Percentiles rank a stretch among this genome's conserved stretches.
Evolutionary conservation across 140 eudicot species (phyloP).

Genomic region (Anethum foeniculum): DNA sequence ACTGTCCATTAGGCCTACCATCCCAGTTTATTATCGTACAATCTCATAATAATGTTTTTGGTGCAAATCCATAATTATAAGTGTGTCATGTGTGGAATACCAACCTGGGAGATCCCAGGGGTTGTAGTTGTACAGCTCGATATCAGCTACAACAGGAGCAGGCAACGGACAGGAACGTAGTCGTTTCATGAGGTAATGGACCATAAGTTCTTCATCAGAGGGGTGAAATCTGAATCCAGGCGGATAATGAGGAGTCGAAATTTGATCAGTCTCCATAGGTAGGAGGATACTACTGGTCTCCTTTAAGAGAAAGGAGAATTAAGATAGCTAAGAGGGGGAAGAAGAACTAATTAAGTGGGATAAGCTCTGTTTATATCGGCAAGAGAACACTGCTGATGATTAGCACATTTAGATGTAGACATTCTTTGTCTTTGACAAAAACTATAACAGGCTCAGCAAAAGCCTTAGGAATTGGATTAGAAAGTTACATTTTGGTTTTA

Average conservation of each 20-base stretch:
- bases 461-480: constrained; percentile 1
- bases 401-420: background rate
- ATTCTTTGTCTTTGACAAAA: background rate
- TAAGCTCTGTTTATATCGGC: background rate
- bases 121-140: constrained; percentile 49
- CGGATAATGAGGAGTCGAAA: constrained; percentile 28
- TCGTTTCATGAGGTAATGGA: constrained; percentile 39
- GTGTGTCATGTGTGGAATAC: background rate
- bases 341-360: constrained; percentile 4
- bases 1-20: background rate
- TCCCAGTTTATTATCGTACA: too few species aligned
- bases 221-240: constrained; percentile 74
- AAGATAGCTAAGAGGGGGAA: background rate
- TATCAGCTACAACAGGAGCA: constrained; percentile 39
- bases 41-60: background rate
- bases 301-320: background rate
- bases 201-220: constrained; percentile 62
- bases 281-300: background rate
- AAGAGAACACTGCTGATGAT: background rate
- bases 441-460: background rate
- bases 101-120: constrained; percentile 69
- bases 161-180: constrained; percentile 35
- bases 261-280: constrained; percentile 20
- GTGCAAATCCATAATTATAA: background rate
- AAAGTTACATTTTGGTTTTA: background rate